Base-by-base conservation (phyloP, 2,329 filamentous ascomycete species). In the Rosellinia necatrix region DNA sequence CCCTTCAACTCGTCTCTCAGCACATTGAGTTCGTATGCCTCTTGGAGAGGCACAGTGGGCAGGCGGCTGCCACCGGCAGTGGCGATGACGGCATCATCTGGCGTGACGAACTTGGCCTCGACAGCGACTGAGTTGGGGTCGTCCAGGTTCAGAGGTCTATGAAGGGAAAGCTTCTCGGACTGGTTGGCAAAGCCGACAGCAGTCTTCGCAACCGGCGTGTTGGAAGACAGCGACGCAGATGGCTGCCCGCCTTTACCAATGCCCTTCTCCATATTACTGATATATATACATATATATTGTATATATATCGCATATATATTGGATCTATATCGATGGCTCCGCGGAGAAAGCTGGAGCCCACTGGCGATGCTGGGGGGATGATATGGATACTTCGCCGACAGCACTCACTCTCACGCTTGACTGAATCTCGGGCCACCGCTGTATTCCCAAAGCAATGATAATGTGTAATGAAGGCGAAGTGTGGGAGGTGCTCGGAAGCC, bases 11-110 rank as follows among this genome's bases (percentile, higher is more conserved):
- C 76, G 37, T 84, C 79, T 58, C 79, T 83, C 37, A 90, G 70
- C 4, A 76, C 67, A 68, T 92, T 92, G 53, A 92, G 77, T 68
- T 85, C 88, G 58, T 83, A 78, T 1, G 89, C 88, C 73, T 92
- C 89, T 27, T 82, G 76, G 4, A 91, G 68, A 1, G 89, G 88
- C 1, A 92, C 85, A 1, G 82, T 81, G 0, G 89, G 89, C 5
- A 92, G 71, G 34, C 88, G 77, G 42, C 81, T 79, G 25, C 88
- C 88, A 68, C 88, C 82, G 12, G 81, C 80, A 1, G 88, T 91
- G 49, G 86, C 76, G 41, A 92, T 83, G 13, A 92, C 83, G 0
- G 88, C 83, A 69, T 92, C 89, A 44, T 87, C 83, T 0, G 87
- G 81, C 0, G 89, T 92, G 27, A 87, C 74, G 58, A 81, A 85